Percentiles rank a stretch among this genome's conserved stretches.
Evolutionary conservation across 2,329 filamentous ascomycete genomes (phyloP).

Genomic region (Tolypocladium ovalisporum): DNA sequence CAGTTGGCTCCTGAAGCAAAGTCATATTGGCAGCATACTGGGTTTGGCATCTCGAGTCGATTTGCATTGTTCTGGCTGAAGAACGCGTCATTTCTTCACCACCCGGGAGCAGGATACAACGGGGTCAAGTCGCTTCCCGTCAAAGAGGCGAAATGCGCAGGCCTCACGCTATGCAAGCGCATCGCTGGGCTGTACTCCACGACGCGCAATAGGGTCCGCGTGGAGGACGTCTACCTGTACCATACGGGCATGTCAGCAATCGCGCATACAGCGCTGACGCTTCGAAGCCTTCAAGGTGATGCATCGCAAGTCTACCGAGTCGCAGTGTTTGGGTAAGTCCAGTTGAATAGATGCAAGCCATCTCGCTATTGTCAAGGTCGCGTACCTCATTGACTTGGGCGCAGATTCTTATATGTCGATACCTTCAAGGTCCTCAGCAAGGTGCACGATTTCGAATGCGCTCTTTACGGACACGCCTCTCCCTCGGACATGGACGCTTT

Average conservation of each 20-base stretch:
- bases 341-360: background rate
- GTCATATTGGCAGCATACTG: conserved; percentile 18
- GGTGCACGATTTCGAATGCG: conserved; percentile 18
- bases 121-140: background rate
- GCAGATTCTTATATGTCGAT: conserved; percentile 18
- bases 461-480: conserved; percentile 31
- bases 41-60: conserved; percentile 17
- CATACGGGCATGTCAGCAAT: conserved; percentile 43
- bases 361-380: too few species aligned
- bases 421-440: conserved; percentile 18
- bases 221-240: conserved; percentile 35
- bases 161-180: conserved; percentile 4
- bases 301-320: conserved; percentile 5
- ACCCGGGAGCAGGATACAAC: background rate
- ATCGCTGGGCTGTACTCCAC: conserved; percentile 12
- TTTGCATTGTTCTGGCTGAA: conserved; percentile 14
- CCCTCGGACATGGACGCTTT: conserved; percentile 28
- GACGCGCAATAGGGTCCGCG: conserved; percentile 1
- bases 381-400: background rate
- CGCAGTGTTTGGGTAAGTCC: conserved; percentile 16
- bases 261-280: conserved; percentile 9
- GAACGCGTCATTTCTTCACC: conserved; percentile 9
- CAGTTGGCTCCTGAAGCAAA: conserved; percentile 11
- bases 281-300: conserved; percentile 1
- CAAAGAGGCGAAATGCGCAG: conserved; percentile 5